Percentiles rank a stretch among this genome's conserved stretches.
Evolutionary conservation across 371 early-diverging fungal genomes (phyloP).

Genomic region (Mucor lusitanicus): DNA sequence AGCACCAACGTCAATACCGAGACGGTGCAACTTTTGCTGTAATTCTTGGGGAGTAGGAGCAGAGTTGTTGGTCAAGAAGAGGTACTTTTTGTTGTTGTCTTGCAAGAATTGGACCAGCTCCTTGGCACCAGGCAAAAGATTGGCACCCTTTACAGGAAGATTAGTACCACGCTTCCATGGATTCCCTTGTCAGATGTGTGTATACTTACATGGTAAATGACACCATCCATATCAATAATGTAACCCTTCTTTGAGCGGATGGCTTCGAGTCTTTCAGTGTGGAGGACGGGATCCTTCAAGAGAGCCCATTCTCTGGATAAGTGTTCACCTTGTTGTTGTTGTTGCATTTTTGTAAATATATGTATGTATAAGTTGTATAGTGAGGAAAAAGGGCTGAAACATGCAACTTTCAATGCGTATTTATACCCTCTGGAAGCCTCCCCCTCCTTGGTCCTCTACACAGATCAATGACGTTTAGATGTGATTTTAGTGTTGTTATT

Average conservation of each 20-base stretch:
- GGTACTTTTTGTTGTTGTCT: constrained; percentile 60
- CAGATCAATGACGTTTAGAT: not conserved
- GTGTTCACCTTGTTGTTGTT: constrained; percentile 11
- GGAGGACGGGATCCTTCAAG: constrained; percentile 43
- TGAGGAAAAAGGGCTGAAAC: not conserved
- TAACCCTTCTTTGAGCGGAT: constrained; percentile 66
- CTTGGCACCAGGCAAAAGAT: constrained; percentile 61
- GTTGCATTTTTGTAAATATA: not conserved
- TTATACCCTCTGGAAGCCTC: not conserved
- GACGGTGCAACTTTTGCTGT: constrained; percentile 58
- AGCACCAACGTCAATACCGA: constrained; percentile 63
- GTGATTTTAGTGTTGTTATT: not conserved
- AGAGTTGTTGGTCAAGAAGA: constrained; percentile 74
- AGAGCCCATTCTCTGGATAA: constrained; percentile 44
- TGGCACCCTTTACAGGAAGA: constrained; percentile 51
- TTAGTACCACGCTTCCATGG: not conserved
- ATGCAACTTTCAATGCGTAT: not conserved
- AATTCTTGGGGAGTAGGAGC: constrained; percentile 70
- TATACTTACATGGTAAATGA: constrained; percentile 63
- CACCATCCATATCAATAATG: constrained; percentile 74
- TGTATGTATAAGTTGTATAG: not conserved
- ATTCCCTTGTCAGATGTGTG: not conserved
- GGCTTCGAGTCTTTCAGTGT: constrained; percentile 49
- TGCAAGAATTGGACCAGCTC: constrained; percentile 66
- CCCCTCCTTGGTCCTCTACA: not conserved